Evolutionary conservation across 2,329 filamentous ascomycete species (phyloP), one percentile per base, ranked within the genome.

Genomic region (Penicillium occitanis): DNA sequence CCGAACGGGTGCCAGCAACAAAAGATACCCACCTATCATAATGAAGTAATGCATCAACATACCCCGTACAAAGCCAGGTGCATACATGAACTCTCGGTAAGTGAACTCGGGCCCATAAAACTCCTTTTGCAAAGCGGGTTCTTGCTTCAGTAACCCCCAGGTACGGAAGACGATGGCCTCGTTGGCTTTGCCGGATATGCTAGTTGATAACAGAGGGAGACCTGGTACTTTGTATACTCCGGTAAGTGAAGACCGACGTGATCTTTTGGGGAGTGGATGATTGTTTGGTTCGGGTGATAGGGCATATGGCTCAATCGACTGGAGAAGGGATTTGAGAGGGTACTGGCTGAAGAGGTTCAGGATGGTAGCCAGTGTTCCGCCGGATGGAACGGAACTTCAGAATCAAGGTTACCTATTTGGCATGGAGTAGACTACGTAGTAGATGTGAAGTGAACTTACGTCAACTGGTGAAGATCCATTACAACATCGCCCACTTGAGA

Each of bases 11-110:
- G 50, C 28, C 28, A 50, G 17, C 42, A 50, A 22, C 42, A 61
- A 19, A 22, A 61, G 59, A 25, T 61, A 61, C 14, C 28, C 59
- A 19, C 42, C 42, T 2, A 50, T 61, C 5, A 37, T 42, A 61
- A 61, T 35, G 5, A 35, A 35, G 35, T 61, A 61, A 10, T 61
- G 59, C 42, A 35, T 61, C 33, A 61, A n/a, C 42, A 61, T 61
- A 25, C 59, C 59, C 42, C 25, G 42, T 48, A 61, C 22, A 7
- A 48, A 48, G 30, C 59, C 59, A 35, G 59, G 59, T 7, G 42
- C 59, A 50, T 50, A 37, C 59, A 61, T 61, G 10, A 50, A 61
- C 14, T 61, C 59, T 6, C 28, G 28, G 22, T 61, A 61, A 1
- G 59, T 61, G 1, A 61, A 61, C 14, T 50, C 10, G 8, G 50